Conservation (phyloP, 2,329 filamentous ascomycete species). For the Aspergillus sergii region DNA sequence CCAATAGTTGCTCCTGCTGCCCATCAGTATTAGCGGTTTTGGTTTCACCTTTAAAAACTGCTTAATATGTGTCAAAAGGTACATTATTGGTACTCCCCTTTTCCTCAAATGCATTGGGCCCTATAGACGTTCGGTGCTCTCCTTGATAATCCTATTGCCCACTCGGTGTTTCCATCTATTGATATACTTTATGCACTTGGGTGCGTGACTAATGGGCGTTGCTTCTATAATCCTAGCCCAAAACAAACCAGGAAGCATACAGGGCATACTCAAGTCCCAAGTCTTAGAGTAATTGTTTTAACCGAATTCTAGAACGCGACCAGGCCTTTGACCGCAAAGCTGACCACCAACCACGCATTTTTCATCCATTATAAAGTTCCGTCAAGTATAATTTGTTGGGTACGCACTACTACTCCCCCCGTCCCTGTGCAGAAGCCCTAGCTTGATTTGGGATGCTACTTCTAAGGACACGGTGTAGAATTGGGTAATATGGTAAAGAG, state of each 20-base stretch:
- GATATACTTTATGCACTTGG: neutral
- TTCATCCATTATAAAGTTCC: neutral
- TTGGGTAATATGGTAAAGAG: neutral
- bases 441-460: neutral
- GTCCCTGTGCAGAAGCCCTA: neutral
- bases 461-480: neutral
- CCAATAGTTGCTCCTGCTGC: neutral
- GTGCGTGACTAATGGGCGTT: neutral
- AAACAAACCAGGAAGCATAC: neutral
- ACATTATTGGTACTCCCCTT: neutral
- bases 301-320: neutral
- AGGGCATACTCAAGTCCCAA: neutral
- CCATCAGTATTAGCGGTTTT: neutral
- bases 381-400: neutral
- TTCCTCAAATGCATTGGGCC: neutral
- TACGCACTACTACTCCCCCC: neutral
- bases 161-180: neutral
- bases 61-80: neutral
- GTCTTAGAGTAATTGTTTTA: neutral
- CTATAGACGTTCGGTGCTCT: neutral
- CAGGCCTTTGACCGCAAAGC: neutral
- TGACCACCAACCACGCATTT: neutral
- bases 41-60: neutral
- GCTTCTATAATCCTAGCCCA: neutral
- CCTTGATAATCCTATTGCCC: neutral